Conservation (phyloP, 768 basidiomycete species). For the Russula compacta region DNA sequence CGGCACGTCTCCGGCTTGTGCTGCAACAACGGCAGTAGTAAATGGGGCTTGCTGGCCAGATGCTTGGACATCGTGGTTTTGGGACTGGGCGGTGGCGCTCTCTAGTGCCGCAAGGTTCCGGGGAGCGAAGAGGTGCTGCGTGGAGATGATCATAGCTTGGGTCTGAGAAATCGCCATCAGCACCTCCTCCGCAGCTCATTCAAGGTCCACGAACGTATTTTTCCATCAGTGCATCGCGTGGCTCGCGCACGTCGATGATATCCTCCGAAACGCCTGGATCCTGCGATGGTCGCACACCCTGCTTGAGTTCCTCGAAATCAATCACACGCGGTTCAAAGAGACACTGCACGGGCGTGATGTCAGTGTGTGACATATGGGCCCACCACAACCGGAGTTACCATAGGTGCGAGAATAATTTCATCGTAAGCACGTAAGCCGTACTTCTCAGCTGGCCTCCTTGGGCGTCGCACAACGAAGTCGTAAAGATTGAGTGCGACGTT, state of each 20-base stretch:
- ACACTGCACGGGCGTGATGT: conserved; percentile 40
- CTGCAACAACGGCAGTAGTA: conserved; percentile 2
- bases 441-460: conserved; percentile 71
- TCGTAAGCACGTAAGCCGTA: conserved; percentile 89
- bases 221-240: conserved; percentile 25
- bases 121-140: conserved; percentile 58
- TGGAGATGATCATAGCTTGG: conserved; percentile 85
- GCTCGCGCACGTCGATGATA: conserved; percentile 36
- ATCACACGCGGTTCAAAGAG: conserved; percentile 91
- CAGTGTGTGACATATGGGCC: background rate
- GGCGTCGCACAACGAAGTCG: conserved; percentile 78
- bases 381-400: conserved; percentile 47
- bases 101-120: conserved; percentile 12
- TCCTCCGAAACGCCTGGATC: conserved; percentile 65
- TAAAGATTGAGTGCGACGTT: conserved; percentile 87
- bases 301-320: conserved; percentile 73
- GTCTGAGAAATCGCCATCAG: conserved; percentile 41
- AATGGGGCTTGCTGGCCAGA: conserved; percentile 23
- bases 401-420: conserved; percentile 89
- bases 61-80: conserved; percentile 7
- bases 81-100: background rate
- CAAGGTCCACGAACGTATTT: conserved; percentile 31
- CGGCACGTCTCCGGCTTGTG: conserved; percentile 15
- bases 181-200: background rate
- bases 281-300: conserved; percentile 39